These are phyloP conservation scores for Flaveria brownii DNA, from an alignment of 129 eudicot species.

Conservation along the genomic window DNA sequence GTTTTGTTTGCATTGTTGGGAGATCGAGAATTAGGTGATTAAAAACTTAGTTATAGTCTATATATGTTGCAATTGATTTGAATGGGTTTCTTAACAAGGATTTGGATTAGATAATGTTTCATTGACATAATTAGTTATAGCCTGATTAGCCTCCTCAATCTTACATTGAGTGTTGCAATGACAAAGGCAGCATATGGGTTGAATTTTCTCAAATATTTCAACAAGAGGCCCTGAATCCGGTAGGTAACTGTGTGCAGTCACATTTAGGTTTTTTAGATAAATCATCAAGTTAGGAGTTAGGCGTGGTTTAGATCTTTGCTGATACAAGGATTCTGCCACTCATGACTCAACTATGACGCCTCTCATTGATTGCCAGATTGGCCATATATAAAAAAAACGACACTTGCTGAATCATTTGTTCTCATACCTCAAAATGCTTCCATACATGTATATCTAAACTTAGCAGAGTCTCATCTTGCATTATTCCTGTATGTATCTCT, in stretches of 20 bases:
- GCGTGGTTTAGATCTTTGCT: neutral
- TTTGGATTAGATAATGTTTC: neutral
- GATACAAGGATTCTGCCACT: neutral
- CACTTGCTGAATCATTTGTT: neutral
- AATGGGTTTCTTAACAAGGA: neutral
- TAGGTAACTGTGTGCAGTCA: conserved; percentile 26
- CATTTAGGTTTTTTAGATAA: conserved; percentile 12
- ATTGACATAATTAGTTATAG: neutral
- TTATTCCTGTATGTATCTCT: neutral
- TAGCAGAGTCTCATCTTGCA: conserved; percentile 5
- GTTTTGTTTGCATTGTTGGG: too few relatives aligned
- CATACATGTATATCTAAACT: conserved; percentile 13
- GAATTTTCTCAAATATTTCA: conserved; percentile 42
- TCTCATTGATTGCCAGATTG: neutral
- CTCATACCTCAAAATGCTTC: conserved; percentile 6
- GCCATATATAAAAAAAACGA: neutral
- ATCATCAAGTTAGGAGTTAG: conserved; percentile 6
- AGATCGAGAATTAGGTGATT: too few relatives aligned
- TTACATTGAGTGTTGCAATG: conserved; percentile 11
- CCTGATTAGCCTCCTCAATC: neutral
- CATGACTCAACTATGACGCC: neutral
- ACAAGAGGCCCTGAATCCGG: conserved; percentile 46
- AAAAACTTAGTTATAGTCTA: neutral
- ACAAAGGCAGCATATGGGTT: conserved; percentile 51
- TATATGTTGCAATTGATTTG: conserved; percentile 14